Evolutionary conservation across 179 eudicot genomes (phyloP), one percentile per base, ranked within the genome.

Genomic region (Gypsophila paniculata): DNA sequence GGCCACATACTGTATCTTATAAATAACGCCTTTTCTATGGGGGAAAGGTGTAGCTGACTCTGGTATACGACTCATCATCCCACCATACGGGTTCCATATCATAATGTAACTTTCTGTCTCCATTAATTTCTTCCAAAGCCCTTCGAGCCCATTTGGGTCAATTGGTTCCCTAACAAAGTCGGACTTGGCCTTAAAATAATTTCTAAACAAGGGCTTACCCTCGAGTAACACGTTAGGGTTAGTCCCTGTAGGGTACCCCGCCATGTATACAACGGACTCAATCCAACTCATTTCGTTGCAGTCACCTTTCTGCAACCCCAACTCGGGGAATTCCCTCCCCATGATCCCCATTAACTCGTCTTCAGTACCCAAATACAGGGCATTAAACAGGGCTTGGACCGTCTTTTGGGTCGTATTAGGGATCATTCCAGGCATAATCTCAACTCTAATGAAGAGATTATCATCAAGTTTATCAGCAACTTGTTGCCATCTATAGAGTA

Each of bases 201-300:
- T 77, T 72, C 81, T 77, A 75, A 80, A 80, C 10, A 67, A 25
- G 6, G 86, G 78, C 51, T 84, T 86, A 72, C 85, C 88, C 58
- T 86, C 73, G 44, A 87, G 85, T 2, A 87, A 65, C 23, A 78
- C 83, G 22, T 84, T 75, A 2, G 88, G 77, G 2, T 68, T 75
- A 6, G 83, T 76, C 12, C 78, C 84, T 1, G 77, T 66, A 3
- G 88, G 89, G 72, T 42, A 82, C 11, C 88, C 86, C 19, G 79
- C 86, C 1, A 84, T 74, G 64, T 79, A 85, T 5, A 82, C 59
- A 0, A 85, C 84, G 8, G 93, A 79, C 34, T 86, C 66, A 0
- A 88, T 72, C 90, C 93, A 88, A 34, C 84, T 79, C 90, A 85
- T 88, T 64, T 86, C 87, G 0, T 46, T 78, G 39, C 93, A 86